Conservation (phyloP, 208 protist species). For the Angomonas deanei region DNA sequence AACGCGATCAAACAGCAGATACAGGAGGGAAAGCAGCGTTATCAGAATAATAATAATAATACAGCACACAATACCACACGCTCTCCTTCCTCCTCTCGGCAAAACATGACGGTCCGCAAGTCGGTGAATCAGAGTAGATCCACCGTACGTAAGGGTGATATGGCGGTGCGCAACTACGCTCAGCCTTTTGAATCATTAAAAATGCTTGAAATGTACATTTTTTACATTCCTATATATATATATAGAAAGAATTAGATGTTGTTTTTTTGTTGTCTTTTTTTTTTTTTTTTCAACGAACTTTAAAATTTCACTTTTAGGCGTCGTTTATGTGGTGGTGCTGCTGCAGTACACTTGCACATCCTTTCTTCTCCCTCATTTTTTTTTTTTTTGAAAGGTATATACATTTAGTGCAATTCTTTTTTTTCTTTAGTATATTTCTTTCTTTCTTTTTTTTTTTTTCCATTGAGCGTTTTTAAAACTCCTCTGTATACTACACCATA, state of each 20-base stretch:
- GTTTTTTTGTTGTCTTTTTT: not conserved
- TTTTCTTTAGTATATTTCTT: conserved; percentile 9
- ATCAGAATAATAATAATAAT: not conserved
- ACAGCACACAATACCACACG: not conserved
- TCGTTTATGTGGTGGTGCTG: not conserved
- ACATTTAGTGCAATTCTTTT: not conserved
- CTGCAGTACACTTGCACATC: conserved; percentile 5
- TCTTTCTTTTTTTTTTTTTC: conserved; percentile 13
- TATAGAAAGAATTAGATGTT: not conserved
- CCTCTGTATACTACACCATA: not conserved
- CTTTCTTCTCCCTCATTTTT: conserved; percentile 9
- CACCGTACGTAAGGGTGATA: not conserved
- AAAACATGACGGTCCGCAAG: not conserved
- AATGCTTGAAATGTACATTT: not conserved
- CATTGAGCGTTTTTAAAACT: conserved; percentile 2
- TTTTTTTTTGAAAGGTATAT: not conserved
- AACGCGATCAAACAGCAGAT: conserved; percentile 54
- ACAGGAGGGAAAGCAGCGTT: conserved; percentile 9
- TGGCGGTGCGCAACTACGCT: not conserved
- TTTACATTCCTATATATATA: not conserved
- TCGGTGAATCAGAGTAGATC: not conserved
- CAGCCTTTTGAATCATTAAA: conserved; percentile 3
- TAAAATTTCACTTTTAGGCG: not conserved
- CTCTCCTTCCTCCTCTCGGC: not conserved
- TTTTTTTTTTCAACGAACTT: not conserved